A percentile compares a stretch with the other conserved stretches of the same genome.
Conservation (phyloP, 345 rosid species). For the Syzygium aromaticum region DNA sequence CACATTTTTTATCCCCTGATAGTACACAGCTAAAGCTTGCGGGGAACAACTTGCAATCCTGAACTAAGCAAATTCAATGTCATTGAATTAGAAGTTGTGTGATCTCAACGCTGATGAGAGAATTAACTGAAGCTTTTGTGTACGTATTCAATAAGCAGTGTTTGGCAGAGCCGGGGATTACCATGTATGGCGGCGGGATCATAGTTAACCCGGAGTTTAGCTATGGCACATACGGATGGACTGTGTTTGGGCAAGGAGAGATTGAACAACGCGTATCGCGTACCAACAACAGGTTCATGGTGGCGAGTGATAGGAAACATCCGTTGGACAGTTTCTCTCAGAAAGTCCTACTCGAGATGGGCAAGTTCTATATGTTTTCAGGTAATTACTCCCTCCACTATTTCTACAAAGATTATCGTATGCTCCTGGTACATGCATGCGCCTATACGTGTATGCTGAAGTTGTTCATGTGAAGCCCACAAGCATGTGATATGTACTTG, state of each 20-base stretch:
- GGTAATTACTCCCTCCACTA: conserved; percentile 12
- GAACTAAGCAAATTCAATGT: not conserved
- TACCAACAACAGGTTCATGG: conserved; percentile 21
- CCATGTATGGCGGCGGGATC: conserved; percentile 46
- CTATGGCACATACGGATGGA: conserved; percentile 32
- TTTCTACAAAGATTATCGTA: not conserved
- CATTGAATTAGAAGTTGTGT: not conserved
- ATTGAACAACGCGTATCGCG: conserved; percentile 14
- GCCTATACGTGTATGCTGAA: not conserved
- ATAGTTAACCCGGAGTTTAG: conserved; percentile 31
- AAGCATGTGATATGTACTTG: not conserved
- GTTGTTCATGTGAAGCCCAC: not conserved
- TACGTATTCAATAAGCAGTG: conserved; percentile 30
- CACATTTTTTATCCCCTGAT: not conserved
- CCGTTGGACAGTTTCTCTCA: conserved; percentile 32
- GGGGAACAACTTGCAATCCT: not conserved
- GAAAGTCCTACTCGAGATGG: conserved; percentile 31
- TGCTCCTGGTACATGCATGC: not conserved
- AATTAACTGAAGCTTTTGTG: not conserved
- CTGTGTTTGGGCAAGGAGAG: conserved; percentile 18
- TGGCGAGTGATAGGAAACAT: conserved; percentile 13
- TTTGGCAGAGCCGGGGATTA: conserved; percentile 34
- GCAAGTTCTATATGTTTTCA: conserved; percentile 55
- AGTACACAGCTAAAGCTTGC: not conserved
- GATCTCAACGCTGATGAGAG: not conserved